Base-by-base conservation (phyloP, 768 basidiomycete genomes). In the Leccinellum albellum region DNA sequence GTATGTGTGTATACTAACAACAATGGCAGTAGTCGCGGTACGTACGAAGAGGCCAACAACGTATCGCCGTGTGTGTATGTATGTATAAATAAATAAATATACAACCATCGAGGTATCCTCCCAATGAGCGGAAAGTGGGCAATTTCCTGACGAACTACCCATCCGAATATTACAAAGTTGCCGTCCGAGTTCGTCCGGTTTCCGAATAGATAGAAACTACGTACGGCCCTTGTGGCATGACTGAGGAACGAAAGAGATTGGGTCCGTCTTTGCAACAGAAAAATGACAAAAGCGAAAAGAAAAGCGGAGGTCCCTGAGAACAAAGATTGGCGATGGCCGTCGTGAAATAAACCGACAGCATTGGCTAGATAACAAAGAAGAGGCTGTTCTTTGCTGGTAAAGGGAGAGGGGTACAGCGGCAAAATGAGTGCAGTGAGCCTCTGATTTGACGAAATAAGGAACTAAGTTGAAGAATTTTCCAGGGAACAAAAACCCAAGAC, bases 251-350 rank as follows among this genome's bases (percentile, higher is more conserved):
- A 65, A 53, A 42, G 9, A 26, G 33, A 29, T 13, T 45, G 20
- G 12, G 59, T 67, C 64, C 60, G 51, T 62, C 58, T 42, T 55
- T 54, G 29, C 49, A 53, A 60, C 59, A 57, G 61, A 62, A 46
- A n/a, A 12, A 21, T 20, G 20, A 12, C n/a, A 40, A 9, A 21
- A 42, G 12, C 40, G 20, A 42, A 21, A 21, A 2, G 40, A 42
- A 20, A 42, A 9, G 8, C 20, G 20, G 26, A 35, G 51, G 32
- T 6, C 31, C 14, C 23, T 21, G 13, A 28, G 66, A 69, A 70
- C 68, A 60, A 68, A 68, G 32, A 15, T n/a, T 42, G 20, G 21
- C 6, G 40, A 12, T 12, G 17, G 46, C 37, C 23, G 15, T 42
- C 23, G 15, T 20, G 50, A 40, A 56, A 15, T 28, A 54, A 29